Conservation (phyloP, 768 basidiomycete genomes). For the Austroboletus eburneus region DNA sequence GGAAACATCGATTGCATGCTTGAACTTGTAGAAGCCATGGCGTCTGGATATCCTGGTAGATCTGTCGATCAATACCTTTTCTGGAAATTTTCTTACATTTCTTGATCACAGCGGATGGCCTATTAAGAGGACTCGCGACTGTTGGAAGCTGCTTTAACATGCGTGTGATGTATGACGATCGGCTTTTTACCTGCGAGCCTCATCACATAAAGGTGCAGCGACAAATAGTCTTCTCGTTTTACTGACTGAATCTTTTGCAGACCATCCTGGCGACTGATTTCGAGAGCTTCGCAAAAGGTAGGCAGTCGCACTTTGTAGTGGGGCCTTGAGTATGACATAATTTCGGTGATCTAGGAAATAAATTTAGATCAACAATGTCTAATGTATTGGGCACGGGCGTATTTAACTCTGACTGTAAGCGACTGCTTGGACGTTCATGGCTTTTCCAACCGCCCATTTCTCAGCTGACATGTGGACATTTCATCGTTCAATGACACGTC, state of each 20-base stretch:
- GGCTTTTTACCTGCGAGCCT: slow-evolving; percentile 47
- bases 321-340: not conserved
- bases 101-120: slow-evolving; percentile 40
- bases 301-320: not conserved
- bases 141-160: slow-evolving; percentile 45
- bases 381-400: slow-evolving; percentile 59
- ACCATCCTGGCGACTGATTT: slow-evolving; percentile 55
- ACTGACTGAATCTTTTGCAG: slow-evolving; percentile 7
- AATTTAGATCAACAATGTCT: slow-evolving; percentile 41
- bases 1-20: slow-evolving; percentile 46
- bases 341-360: slow-evolving; percentile 14
- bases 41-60: slow-evolving; percentile 49
- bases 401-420: slow-evolving; percentile 62
- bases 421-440: not conserved
- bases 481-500: slow-evolving; percentile 60
- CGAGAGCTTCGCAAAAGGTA: slow-evolving; percentile 57
- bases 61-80: not conserved
- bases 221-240: not conserved
- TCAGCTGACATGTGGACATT: slow-evolving; percentile 54
- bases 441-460: not conserved
- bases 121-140: slow-evolving; percentile 32
- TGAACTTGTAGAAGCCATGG: slow-evolving; percentile 32
- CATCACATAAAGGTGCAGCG: slow-evolving; percentile 46
- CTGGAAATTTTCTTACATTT: not conserved
- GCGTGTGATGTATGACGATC: slow-evolving; percentile 41